Conservation (phyloP, 164 flowering plant species). For the Umbilicus rupestris region DNA sequence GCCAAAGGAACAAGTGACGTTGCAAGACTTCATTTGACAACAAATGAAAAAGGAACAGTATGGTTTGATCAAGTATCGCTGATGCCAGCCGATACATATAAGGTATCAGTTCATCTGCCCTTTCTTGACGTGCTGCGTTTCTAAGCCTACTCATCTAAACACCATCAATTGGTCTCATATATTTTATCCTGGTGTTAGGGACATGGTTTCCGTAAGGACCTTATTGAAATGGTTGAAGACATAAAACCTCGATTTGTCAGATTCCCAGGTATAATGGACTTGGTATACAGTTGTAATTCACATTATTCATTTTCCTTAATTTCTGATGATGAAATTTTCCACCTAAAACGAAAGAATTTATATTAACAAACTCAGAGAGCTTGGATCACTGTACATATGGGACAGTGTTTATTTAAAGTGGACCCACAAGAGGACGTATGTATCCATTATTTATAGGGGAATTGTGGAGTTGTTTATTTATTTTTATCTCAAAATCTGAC, state of each 20-base stretch:
- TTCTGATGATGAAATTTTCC: neutral
- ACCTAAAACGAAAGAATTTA: neutral
- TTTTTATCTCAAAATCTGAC: neutral
- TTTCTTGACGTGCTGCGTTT: neutral
- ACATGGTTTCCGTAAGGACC: constrained; percentile 77
- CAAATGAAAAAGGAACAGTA: constrained; percentile 53
- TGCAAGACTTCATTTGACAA: constrained; percentile 70
- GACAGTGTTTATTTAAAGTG: too few species aligned
- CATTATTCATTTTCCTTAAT: neutral
- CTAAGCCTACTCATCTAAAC: neutral
- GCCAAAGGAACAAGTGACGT: constrained; percentile 50
- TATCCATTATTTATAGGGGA: neutral
- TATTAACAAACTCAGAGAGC: too few species aligned
- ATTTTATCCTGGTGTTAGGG: constrained; percentile 34
- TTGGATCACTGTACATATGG: too few species aligned
- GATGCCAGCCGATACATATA: constrained; percentile 81
- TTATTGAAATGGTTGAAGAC: constrained; percentile 48
- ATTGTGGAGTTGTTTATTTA: neutral
- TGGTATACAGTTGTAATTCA: too few species aligned
- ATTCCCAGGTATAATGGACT: constrained; percentile 62
- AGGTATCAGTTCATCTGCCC: constrained; percentile 26
- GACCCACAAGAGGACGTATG: too few species aligned
- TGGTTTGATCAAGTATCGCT: constrained; percentile 95
- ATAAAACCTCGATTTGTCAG: constrained; percentile 73
- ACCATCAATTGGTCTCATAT: neutral